Percentiles rank a stretch among this genome's conserved stretches.
Conservation (phyloP, 1,284 basidiomycete genomes). For the Marasmius fiardii region DNA sequence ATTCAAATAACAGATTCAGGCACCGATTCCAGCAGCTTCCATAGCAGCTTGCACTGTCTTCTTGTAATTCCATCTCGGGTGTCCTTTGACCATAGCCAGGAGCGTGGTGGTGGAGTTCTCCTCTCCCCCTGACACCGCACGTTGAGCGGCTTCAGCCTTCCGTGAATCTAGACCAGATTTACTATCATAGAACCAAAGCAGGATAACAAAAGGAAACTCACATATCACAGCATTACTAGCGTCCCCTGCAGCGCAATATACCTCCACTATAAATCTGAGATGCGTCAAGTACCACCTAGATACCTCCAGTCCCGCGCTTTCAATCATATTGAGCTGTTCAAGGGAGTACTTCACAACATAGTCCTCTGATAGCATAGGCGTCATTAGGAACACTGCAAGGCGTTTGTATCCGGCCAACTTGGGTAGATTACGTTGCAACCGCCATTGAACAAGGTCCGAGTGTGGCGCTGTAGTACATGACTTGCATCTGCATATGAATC, state of each 20-base stretch:
- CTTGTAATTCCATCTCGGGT: not conserved
- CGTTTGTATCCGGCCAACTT: not conserved
- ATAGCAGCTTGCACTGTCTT: not conserved
- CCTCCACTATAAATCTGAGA: not conserved
- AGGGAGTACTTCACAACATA: not conserved
- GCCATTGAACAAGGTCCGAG: not conserved
- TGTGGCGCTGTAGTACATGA: not conserved
- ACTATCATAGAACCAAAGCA: not conserved
- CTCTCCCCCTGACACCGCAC: not conserved
- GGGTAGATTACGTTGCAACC: not conserved
- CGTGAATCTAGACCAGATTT: not conserved
- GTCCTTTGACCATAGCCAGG: not conserved
- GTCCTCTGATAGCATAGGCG: not conserved
- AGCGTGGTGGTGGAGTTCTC: not conserved
- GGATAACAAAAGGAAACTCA: not conserved
- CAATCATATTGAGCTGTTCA: not conserved
- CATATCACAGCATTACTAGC: not conserved
- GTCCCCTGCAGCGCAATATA: not conserved
- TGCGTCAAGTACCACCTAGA: not conserved
- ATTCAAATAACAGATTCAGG: no score
- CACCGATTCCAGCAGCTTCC: no score
- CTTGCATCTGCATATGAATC: constrained; percentile 7
- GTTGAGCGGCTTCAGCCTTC: not conserved
- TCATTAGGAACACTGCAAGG: not conserved
- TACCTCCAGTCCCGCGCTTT: not conserved